A percentile compares a stretch with the other conserved stretches of the same genome.
Evolutionary conservation across 805 yeast genomes (phyloP).

Genomic region (Millerago galiae): DNA sequence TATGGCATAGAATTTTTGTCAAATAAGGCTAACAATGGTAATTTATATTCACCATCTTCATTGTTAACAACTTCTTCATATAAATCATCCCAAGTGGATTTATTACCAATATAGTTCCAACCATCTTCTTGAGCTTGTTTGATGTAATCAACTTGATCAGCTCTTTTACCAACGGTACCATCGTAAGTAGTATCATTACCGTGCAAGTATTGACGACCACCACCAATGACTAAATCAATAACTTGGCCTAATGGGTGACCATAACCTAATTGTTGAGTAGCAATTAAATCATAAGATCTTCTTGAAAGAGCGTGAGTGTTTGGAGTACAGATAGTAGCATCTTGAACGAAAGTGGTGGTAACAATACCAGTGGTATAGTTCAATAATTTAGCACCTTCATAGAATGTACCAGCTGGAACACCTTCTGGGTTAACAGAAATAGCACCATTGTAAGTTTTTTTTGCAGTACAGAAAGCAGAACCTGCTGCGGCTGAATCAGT

Average conservation of each 20-base stretch:
- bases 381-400: conserved; percentile 77
- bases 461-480: conserved; percentile 79
- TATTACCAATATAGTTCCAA: conserved; percentile 59
- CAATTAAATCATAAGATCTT: conserved; percentile 72
- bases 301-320: conserved; percentile 72
- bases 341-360: conserved; percentile 85
- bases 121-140: conserved; percentile 54
- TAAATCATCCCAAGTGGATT: conserved; percentile 45
- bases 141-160: conserved; percentile 62
- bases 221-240: conserved; percentile 83
- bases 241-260: conserved; percentile 67
- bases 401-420: conserved; percentile 73
- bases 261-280: conserved; percentile 74
- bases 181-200: conserved; percentile 34
- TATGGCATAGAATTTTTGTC: conserved; percentile 73
- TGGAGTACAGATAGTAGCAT: conserved; percentile 91
- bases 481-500: conserved; percentile 98
- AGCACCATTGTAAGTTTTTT: conserved; percentile 85
- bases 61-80: conserved; percentile 41
- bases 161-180: conserved; percentile 49
- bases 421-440: conserved; percentile 71
- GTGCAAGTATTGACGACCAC: conserved; percentile 81
- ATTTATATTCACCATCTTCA: conserved; percentile 44
- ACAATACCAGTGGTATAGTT: conserved; percentile 85
- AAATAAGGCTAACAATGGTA: conserved; percentile 73